Base-by-base conservation (phyloP, 495 filamentous ascomycete genomes). In the Cairneyella variabilis region DNA sequence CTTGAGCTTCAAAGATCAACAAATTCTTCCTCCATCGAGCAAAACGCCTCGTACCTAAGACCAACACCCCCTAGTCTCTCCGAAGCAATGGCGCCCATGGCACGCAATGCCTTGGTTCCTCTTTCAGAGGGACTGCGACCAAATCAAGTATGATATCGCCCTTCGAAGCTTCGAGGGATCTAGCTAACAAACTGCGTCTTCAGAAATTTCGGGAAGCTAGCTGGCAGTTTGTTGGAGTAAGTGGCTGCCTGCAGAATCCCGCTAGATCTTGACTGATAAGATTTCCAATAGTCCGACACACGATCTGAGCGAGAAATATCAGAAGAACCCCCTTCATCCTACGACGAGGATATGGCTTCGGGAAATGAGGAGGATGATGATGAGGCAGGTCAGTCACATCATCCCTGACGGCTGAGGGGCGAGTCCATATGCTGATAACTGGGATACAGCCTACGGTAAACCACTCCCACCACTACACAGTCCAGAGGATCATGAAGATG, bases 201-300 rank as follows among this genome's bases (percentile, higher is more conserved):
- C 25, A 64, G 58, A 54, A 43, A 12, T 58, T 46, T 48, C 58
- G 58, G 12, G 62, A 64, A 43, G 39, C 54, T 7, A 64, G 56
- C 44, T 64, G 58, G 58, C 48, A 61, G 32, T 59, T 59, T 48
- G 44, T 54, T 23, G 58, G 28, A 23, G 62, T 61, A 54, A 37
- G 55, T 38, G 16, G 23, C 23, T 5, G 17, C 20, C 25, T 30
- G 11, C 30, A 34, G 30, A 27, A 47, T 37, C n/a, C 25, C 18
- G 46, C n/a, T n/a, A n/a, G n/a, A n/a, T n/a, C n/a, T n/a, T n/a
- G n/a, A n/a, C n/a, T n/a, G n/a, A n/a, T n/a, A n/a, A n/a, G n/a
- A n/a, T 37, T 25, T 37, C 11, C 18, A 25, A 20, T 38, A 60
- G 50, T 58, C 54, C 2, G 56, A 54, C 16, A 51, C 39, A 16